Evolutionary conservation across 75 land plant genomes (phyloP), one percentile per base, ranked within the genome.

Genomic region (Pinus taeda): DNA sequence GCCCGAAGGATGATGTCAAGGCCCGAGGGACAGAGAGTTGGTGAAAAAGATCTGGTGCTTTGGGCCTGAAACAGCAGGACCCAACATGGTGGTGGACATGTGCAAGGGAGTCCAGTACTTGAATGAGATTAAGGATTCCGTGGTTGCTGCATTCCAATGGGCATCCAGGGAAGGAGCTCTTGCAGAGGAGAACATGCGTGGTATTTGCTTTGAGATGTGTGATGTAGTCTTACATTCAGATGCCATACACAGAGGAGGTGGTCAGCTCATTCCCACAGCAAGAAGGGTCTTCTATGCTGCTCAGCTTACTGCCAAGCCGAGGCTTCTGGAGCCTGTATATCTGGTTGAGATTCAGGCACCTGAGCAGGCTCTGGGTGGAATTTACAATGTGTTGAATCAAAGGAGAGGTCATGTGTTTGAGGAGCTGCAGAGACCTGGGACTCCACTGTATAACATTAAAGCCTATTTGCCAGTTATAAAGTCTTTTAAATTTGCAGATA

Each of bases 301-400:
- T 62, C 89, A 85, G 80, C 79, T 82, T 77, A 82, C 85, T 69
- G 88, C 88, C 3, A 88, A 86, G 75, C 90, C 88, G 15, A 83
- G 89, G 62, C 79, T 88, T 60, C 59, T 85, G 37, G 86, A 85
- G 78, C 85, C 86, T 0, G 85, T 83, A 24, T 83, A 85, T 80
- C 78, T 88, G 57, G 90, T 85, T 20, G 89, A 88, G 76, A 88
- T 88, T 75, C 89, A 88, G 67, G 89, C 89, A 15, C 89, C 89
- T 9, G 88, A 88, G 82, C 79, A 86, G 14, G 90, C 90, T 15
- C 84, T 88, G 74, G 90, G 90, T 59, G 90, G 90, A 42, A 85
- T 85, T 60, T 88, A 85, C 69, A 81, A 87, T 57, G 87, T 87
- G 36, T 81, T 87, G 63, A 87, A 87, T 72, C 89, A 87, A 77